Evolutionary conservation across 2,329 filamentous ascomycete genomes (phyloP).

Genomic region (Huntiella abstrusa): DNA sequence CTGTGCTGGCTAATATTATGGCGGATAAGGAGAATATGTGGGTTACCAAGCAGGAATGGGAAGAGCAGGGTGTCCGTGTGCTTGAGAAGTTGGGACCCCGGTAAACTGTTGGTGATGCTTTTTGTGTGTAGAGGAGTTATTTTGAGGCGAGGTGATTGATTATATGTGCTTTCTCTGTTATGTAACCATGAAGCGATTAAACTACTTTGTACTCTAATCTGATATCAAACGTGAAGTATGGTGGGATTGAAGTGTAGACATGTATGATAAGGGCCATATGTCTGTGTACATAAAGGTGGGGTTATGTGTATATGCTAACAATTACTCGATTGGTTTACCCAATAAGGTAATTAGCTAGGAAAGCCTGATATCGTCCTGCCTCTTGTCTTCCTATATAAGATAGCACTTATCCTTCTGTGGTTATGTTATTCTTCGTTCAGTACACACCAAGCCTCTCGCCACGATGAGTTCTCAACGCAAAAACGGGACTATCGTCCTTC

Average conservation of each 20-base stretch:
- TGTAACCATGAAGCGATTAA: too few species aligned
- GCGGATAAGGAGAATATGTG: constrained; percentile 98
- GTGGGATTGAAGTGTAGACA: too few species aligned
- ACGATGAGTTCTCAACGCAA: too few species aligned
- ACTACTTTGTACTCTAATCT: too few species aligned
- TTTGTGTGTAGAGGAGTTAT: neutral
- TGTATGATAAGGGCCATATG: too few species aligned
- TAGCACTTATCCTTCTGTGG: neutral
- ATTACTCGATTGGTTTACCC: constrained; percentile 3
- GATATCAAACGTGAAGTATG: too few species aligned
- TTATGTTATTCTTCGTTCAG: neutral
- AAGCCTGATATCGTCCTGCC: neutral
- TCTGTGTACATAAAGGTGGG: too few species aligned
- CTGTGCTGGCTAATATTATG: constrained; percentile 96
- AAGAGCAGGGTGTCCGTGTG: constrained; percentile 69
- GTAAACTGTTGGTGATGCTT: constrained; percentile 24
- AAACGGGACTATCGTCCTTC: constrained; percentile 37
- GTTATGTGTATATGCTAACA: too few species aligned
- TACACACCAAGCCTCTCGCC: neutral
- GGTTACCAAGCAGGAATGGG: constrained; percentile 94
- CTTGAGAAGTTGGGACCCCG: constrained; percentile 87
- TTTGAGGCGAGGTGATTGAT: neutral
- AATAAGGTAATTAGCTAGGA: neutral
- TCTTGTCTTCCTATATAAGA: neutral
- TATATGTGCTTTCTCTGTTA: neutral